Percentiles rank a stretch among this genome's conserved stretches.
Conservation (phyloP, 2,329 filamentous ascomycete genomes). For the Fusarium abutilonis region DNA sequence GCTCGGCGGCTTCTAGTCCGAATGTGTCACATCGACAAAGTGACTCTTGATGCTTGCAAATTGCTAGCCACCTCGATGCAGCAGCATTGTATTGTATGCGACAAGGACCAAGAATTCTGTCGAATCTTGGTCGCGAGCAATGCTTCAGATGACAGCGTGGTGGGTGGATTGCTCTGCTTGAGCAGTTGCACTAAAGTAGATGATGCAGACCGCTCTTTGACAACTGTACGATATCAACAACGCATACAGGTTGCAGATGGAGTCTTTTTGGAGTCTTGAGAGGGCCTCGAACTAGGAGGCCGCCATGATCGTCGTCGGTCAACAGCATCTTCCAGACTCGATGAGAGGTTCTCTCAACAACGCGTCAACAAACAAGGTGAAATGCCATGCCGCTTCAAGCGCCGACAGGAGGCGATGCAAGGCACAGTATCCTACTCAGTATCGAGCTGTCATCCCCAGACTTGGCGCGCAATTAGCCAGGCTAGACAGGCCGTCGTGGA, state of each 20-base stretch:
- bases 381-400: constrained; percentile 32
- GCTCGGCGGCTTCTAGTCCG: constrained; percentile 16
- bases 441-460: constrained; percentile 25
- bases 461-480: constrained; percentile 24
- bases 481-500: constrained; percentile 6
- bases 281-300: constrained; percentile 33
- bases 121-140: constrained; percentile 5
- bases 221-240: constrained; percentile 40
- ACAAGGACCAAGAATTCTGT: constrained; percentile 1
- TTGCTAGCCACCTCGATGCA: constrained; percentile 6
- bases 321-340: constrained; percentile 19
- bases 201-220: constrained; percentile 46
- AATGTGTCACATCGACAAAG: constrained; percentile 3
- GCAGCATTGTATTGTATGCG: constrained; percentile 14
- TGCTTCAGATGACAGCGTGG: constrained; percentile 9
- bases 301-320: constrained; percentile 12
- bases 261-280: constrained; percentile 17
- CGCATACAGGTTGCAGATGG: constrained; percentile 36
- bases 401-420: constrained; percentile 18
- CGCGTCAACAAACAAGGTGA: not conserved
- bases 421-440: constrained; percentile 7
- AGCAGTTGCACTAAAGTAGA: constrained; percentile 29
- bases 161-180: constrained; percentile 21
- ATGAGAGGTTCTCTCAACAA: constrained; percentile 2
- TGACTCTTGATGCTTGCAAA: constrained; percentile 1